Conservation (phyloP, 2,329 filamentous ascomycete species). For the Hypoxylon sp. region DNA sequence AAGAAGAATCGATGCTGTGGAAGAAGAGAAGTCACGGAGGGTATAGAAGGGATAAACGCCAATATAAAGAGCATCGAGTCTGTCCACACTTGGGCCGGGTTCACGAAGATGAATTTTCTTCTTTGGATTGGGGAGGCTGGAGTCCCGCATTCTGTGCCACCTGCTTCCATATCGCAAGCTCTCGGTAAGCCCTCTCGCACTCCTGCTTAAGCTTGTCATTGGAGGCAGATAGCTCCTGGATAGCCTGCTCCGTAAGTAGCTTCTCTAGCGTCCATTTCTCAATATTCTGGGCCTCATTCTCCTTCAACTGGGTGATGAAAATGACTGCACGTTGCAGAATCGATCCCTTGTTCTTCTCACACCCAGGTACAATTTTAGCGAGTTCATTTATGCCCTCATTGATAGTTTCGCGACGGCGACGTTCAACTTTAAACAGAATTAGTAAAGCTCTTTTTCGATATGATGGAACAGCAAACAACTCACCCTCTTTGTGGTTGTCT, state of each 20-base stretch:
- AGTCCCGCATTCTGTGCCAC: constrained; percentile 73
- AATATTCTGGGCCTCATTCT: constrained; percentile 93
- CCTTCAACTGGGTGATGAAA: constrained; percentile 94
- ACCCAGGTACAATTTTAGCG: constrained; percentile 96
- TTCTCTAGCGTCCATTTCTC: constrained; percentile 96
- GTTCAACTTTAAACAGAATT: constrained; percentile 77
- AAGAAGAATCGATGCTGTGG: constrained; percentile 33
- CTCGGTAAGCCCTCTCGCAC: constrained; percentile 82
- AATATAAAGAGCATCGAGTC: constrained; percentile 38
- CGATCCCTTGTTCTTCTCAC: constrained; percentile 99
- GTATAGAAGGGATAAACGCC: constrained; percentile 42
- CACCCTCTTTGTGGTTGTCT: constrained; percentile 99
- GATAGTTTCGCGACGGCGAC: constrained; percentile 95
- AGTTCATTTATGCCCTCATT: constrained; percentile 99
- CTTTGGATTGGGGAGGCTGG: constrained; percentile 60
- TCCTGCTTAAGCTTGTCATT: constrained; percentile 90
- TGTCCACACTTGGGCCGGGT: constrained; percentile 10
- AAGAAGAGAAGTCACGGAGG: constrained; percentile 36
- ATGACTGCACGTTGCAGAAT: constrained; percentile 94
- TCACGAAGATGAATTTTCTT: constrained; percentile 53
- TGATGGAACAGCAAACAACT: constrained; percentile 48
- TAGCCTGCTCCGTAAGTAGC: constrained; percentile 88
- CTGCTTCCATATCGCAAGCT: constrained; percentile 84
- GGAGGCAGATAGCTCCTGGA: constrained; percentile 86
- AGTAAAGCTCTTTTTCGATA: constrained; percentile 31